A percentile compares a stretch with the other conserved stretches of the same genome.
Conservation (phyloP, 2,329 filamentous ascomycete species). For the Ceratocystis colombiana region DNA sequence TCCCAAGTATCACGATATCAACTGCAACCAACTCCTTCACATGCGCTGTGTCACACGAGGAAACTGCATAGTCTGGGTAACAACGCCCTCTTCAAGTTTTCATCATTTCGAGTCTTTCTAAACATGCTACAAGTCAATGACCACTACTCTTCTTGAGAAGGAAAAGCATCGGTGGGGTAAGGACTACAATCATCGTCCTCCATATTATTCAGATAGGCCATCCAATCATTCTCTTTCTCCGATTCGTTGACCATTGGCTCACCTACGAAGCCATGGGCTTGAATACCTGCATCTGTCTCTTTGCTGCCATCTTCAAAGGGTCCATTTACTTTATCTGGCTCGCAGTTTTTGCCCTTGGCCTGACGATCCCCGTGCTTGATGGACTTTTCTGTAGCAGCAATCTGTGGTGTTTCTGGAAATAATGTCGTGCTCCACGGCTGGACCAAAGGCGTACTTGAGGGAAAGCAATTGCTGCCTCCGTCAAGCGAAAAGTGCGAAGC, state of each 20-base stretch:
- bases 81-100: neutral
- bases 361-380: too few relatives aligned
- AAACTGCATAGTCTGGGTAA: neutral
- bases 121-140: neutral
- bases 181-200: neutral
- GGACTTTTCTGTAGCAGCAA: neutral
- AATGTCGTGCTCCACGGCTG: neutral
- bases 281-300: neutral
- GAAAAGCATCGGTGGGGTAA: neutral
- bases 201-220: neutral
- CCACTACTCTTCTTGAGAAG: neutral
- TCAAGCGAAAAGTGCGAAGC: neutral
- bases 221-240: neutral
- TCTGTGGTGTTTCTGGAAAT: neutral
- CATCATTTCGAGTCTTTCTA: neutral
- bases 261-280: neutral
- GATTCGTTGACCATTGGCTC: neutral
- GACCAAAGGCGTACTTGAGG: neutral
- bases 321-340: neutral
- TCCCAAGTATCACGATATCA: neutral
- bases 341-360: too few relatives aligned
- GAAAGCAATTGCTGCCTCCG: neutral
- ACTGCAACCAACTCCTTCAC: neutral
- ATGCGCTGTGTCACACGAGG: neutral
- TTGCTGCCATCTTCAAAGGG: neutral